phyloP scores from a whole-genome alignment of 768 basidiomycete genomes.

The Termitomyces sp. region DNA sequence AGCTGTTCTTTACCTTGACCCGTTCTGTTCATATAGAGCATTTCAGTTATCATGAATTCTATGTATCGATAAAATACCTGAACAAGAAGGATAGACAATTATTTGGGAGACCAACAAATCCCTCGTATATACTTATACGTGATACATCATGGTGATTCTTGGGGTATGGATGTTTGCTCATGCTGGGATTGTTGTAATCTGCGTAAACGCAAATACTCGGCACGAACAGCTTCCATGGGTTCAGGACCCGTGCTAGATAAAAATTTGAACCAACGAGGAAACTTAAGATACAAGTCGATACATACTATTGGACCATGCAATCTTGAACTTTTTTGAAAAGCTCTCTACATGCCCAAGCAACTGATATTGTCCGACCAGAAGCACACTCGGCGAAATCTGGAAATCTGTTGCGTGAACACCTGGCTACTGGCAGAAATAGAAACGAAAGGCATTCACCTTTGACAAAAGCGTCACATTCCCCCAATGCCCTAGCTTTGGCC shows the following conservation, averaged over 20 bases:
- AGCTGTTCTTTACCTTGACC: not conserved
- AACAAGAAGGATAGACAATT: not conserved
- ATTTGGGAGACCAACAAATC: not conserved
- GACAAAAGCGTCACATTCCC: constrained; percentile 71
- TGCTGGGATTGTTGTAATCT: constrained; percentile 35
- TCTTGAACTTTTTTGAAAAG: constrained; percentile 65
- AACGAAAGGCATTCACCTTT: constrained; percentile 42
- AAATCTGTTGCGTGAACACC: not conserved
- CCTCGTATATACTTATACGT: not conserved
- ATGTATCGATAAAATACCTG: not conserved
- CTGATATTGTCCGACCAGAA: constrained; percentile 72
- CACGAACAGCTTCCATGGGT: constrained; percentile 65
- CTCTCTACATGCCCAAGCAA: constrained; percentile 78
- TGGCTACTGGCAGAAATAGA: not conserved
- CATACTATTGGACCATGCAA: constrained; percentile 79
- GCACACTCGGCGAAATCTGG: constrained; percentile 85
- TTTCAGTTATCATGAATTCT: not conserved
- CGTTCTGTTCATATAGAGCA: not conserved
- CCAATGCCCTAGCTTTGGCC: constrained; percentile 73
- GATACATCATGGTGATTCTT: not conserved
- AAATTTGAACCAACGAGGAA: constrained; percentile 1
- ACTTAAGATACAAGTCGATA: constrained; percentile 7
- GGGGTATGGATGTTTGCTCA: constrained; percentile 4
- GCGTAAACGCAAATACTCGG: constrained; percentile 68
- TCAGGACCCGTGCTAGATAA: constrained; percentile 62